Base-by-base conservation (phyloP, 2,329 filamentous ascomycete species). In the Orbilia javanica region DNA sequence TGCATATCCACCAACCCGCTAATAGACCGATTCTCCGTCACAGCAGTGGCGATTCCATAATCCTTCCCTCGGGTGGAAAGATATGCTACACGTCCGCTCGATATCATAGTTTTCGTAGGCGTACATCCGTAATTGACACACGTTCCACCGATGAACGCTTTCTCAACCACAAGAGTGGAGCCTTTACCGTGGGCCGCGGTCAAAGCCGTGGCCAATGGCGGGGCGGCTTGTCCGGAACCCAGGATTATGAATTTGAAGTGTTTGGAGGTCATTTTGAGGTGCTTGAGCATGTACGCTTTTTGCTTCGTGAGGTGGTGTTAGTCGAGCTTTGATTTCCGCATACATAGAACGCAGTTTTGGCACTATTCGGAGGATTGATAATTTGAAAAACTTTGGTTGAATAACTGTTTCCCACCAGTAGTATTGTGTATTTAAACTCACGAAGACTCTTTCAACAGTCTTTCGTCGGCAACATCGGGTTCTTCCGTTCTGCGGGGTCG, bases 51-150 rank as follows among this genome's bases (percentile, higher is more conserved):
- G 13, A 88, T 84, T 7, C 87, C 87, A 80, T 87, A 88, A 42
- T 87, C 85, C 2, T 79, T 80, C 0, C 83, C 85, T 1, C 86
- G 83, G 1, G 83, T 80, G 0, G 85, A 82, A 8, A 87, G 76
- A 80, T 88, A 86, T 1, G 87, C 87, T 1, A 85, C 84, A 3
- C 87, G 83, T 0, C 86, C 88, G 20, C 86, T 87, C 2, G 87
- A 85, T 60, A 89, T 86, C 85, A 89, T 86, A 7, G 88, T 88
- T 81, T 89, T 89, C 20, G 88, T 88, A 0, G 87, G 87, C 10
- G 87, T 88, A 80, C 88, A 89, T 3, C 87, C 87, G 77, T 87
- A 86, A 70, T 88, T 88, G 67, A 88, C 83, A 79, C 87, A 88
- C 70, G 86, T 87, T 10, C 87, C 88, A n/a, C 86, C 87, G 1